Evolutionary conservation across 352 stramenopile species (phyloP).

Genomic region (Pythium dissimile): DNA sequence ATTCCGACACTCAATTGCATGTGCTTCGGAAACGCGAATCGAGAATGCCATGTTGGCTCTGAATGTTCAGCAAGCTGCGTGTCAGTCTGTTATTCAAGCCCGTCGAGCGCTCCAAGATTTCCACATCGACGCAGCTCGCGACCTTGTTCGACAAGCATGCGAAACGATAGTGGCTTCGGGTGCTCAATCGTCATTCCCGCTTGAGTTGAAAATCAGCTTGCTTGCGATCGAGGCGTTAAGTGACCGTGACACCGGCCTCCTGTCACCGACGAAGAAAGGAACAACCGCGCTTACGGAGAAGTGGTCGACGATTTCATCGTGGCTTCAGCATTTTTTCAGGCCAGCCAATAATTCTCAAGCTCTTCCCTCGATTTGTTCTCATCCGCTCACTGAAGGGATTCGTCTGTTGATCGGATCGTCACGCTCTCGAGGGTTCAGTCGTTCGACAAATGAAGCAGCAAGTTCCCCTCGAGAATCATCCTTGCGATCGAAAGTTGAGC

Average conservation of each 20-base stretch:
- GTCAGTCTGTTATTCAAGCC: constrained; percentile 2
- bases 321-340: constrained; percentile 70
- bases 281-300: constrained; percentile 25
- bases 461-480: constrained; percentile 4
- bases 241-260: constrained; percentile 3
- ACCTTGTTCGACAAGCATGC: constrained; percentile 26
- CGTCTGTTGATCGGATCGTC: constrained; percentile 8
- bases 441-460: neutral
- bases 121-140: constrained; percentile 8
- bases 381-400: constrained; percentile 23
- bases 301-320: constrained; percentile 27
- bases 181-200: constrained; percentile 47
- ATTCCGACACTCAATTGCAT: constrained; percentile 15
- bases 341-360: constrained; percentile 36
- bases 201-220: constrained; percentile 62
- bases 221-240: constrained; percentile 30
- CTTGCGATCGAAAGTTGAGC: constrained; percentile 7
- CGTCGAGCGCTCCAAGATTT: constrained; percentile 14
- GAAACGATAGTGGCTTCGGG: constrained; percentile 28
- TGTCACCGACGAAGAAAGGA: constrained; percentile 11
- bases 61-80: constrained; percentile 9
- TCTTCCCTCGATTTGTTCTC: constrained; percentile 15
- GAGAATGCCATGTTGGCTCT: constrained; percentile 12
- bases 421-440: neutral
- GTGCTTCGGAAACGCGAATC: constrained; percentile 12